Evolutionary conservation across 2,329 filamentous ascomycete species (phyloP).

Genomic region (Xylariaceae sp.): DNA sequence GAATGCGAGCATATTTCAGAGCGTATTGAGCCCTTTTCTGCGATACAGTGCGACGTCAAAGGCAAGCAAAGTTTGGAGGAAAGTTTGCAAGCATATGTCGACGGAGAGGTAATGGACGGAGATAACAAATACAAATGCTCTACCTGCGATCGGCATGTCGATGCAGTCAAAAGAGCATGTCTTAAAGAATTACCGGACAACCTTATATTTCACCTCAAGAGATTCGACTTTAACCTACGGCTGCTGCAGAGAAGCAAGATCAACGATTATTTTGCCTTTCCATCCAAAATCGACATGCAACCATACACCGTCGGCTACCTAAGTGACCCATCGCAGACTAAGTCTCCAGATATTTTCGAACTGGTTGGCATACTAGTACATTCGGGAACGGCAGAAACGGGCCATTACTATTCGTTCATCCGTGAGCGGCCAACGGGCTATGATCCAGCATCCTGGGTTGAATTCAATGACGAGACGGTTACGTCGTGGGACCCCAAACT

Average conservation of each 20-base stretch:
- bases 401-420: slow-evolving; percentile 96
- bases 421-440: slow-evolving; percentile 65
- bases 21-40: slow-evolving; percentile 82
- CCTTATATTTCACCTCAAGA: slow-evolving; percentile 89
- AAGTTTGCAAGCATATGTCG: slow-evolving; percentile 90
- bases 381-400: slow-evolving; percentile 85
- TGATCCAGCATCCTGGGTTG: slow-evolving; percentile 63
- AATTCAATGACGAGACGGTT: slow-evolving; percentile 92
- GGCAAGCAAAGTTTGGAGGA: slow-evolving; percentile 80
- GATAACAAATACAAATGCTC: slow-evolving; percentile 99
- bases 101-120: slow-evolving; percentile 94
- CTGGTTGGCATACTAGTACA: slow-evolving; percentile 94
- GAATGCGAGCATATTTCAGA: slow-evolving; percentile 94
- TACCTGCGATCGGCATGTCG: slow-evolving; percentile 80
- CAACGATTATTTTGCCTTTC: slow-evolving; percentile 92
- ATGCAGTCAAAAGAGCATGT: slow-evolving; percentile 89
- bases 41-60: slow-evolving; percentile 94
- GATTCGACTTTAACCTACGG: slow-evolving; percentile 76
- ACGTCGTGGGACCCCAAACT: slow-evolving; percentile 67
- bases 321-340: slow-evolving; percentile 54
- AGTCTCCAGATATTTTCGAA: slow-evolving; percentile 75
- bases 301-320: slow-evolving; percentile 87
- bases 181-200: slow-evolving; percentile 91
- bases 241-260: slow-evolving; percentile 84
- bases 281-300: slow-evolving; percentile 75